These are phyloP conservation scores for Vaccinium myrtillus DNA, from an alignment of 148 eudicot species.

Conservation along the genomic window DNA sequence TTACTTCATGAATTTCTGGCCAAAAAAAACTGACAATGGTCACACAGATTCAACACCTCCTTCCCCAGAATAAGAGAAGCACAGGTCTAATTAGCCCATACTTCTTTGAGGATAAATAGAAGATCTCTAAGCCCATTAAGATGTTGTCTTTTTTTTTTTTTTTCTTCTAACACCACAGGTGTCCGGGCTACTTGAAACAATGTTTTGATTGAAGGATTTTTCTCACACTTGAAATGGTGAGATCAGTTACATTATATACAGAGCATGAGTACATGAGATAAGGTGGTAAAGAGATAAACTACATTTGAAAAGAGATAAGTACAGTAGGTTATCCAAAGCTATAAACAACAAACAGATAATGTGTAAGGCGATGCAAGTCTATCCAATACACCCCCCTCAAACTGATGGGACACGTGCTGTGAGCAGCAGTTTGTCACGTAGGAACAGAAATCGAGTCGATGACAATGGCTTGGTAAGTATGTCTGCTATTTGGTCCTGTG, in stretches of 20 bases:
- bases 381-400: too few relatives aligned
- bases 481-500: background rate
- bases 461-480: background rate
- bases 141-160: background rate
- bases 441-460: background rate
- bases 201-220: too few relatives aligned
- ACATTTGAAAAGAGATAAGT: too few relatives aligned
- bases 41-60: background rate
- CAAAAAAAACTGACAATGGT: background rate
- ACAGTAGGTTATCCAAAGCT: too few relatives aligned
- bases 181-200: background rate
- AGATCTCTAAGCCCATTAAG: background rate
- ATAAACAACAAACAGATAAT: too few relatives aligned
- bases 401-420: background rate
- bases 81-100: background rate
- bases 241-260: too few relatives aligned
- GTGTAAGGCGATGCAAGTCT: too few relatives aligned
- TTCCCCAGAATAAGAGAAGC: background rate
- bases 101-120: background rate
- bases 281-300: too few relatives aligned
- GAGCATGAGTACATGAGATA: too few relatives aligned
- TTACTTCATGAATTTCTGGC: background rate
- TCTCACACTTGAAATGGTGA: too few relatives aligned
- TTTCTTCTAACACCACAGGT: too few relatives aligned
- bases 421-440: background rate